Conservation (phyloP, 108 stramenopile species). For the Discostella stelligeroides region DNA sequence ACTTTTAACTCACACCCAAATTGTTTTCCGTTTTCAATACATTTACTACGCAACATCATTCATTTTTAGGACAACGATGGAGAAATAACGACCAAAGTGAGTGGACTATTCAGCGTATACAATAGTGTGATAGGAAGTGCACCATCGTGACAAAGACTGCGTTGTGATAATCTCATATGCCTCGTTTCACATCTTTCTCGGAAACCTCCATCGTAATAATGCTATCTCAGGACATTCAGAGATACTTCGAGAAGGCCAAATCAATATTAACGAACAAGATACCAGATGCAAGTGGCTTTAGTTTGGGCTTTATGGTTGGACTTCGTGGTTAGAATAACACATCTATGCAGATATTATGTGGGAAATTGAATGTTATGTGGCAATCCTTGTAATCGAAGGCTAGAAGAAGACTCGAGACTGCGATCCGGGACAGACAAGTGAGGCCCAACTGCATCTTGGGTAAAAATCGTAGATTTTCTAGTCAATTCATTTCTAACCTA, state of each 20-base stretch:
- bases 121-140: neutral
- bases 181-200: neutral
- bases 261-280: slow-evolving; percentile 73
- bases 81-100: slow-evolving; percentile 28
- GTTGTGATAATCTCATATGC: no score
- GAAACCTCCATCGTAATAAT: neutral
- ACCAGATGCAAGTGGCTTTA: slow-evolving; percentile 86
- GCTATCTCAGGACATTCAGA: slow-evolving; percentile 67
- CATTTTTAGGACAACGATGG: slow-evolving; percentile 36
- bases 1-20: no score
- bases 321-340: slow-evolving; percentile 48
- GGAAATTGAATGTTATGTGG: no score
- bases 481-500: no score
- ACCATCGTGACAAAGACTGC: neutral
- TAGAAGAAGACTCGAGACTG: no score
- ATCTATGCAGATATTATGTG: no score
- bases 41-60: neutral
- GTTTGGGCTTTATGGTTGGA: slow-evolving; percentile 86
- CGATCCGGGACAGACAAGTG: neutral
- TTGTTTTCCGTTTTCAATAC: no score
- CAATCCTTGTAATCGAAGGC: no score
- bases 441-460: no score
- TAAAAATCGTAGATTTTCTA: no score
- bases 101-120: no score
- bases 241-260: slow-evolving; percentile 81